Evolutionary conservation across 2,329 filamentous ascomycete species (phyloP).

Genomic region (Fusarium pininemorale): DNA sequence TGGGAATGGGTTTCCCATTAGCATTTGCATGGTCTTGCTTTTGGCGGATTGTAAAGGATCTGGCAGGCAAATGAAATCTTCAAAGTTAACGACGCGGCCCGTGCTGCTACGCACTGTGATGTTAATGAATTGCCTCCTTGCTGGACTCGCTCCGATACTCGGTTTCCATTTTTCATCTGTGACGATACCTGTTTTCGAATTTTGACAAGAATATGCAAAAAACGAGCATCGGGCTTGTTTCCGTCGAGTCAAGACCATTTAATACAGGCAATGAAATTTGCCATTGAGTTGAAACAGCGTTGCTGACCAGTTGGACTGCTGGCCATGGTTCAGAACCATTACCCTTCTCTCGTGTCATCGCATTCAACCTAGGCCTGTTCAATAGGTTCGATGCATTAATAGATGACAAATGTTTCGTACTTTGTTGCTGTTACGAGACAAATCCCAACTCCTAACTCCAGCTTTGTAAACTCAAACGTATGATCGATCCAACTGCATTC

Average conservation of each 20-base stretch:
- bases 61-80: conserved; percentile 63
- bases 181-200: neutral
- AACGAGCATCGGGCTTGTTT: neutral
- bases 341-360: neutral
- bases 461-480: neutral
- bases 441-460: conserved; percentile 3
- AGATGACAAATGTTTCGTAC: neutral
- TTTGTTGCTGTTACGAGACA: neutral
- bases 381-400: neutral
- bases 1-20: conserved; percentile 54
- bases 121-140: conserved; percentile 38
- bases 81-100: conserved; percentile 49
- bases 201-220: neutral
- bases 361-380: neutral
- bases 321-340: too few relatives aligned
- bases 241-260: neutral
- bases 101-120: conserved; percentile 34
- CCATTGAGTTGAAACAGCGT: too few relatives aligned
- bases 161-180: neutral
- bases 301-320: neutral
- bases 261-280: neutral
- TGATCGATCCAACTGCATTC: neutral
- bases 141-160: conserved; percentile 24
- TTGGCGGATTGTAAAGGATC: conserved; percentile 59
- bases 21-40: conserved; percentile 64